A percentile compares a stretch with the other conserved stretches of the same genome.
Conservation (phyloP, 345 rosid genomes). For the Salix udensis region DNA sequence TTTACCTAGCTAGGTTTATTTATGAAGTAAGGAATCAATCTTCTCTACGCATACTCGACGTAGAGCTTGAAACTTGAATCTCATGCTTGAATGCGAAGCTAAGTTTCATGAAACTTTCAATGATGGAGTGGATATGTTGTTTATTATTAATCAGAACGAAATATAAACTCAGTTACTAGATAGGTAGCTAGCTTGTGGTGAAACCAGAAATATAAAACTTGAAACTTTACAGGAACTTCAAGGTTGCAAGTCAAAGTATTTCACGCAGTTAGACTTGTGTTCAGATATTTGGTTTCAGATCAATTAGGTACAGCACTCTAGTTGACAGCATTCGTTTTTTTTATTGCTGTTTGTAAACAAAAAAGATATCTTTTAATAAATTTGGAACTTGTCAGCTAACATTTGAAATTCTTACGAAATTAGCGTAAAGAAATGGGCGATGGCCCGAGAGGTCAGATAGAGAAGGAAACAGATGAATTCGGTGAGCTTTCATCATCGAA, state of each 20-base stretch:
- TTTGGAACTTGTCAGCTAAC: background rate
- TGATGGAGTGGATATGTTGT: background rate
- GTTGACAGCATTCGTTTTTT: background rate
- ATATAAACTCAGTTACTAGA: too few species aligned
- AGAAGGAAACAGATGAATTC: constrained; percentile 26
- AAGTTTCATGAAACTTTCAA: background rate
- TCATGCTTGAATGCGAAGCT: background rate
- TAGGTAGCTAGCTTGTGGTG: too few species aligned
- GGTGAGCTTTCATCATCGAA: constrained; percentile 36
- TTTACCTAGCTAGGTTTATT: background rate
- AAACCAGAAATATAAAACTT: background rate
- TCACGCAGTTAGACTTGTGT: background rate
- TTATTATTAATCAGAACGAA: background rate
- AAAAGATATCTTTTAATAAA: background rate
- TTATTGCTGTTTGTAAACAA: background rate
- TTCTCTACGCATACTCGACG: background rate
- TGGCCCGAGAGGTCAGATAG: constrained; percentile 3
- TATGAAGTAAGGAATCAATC: background rate
- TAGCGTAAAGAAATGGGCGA: background rate
- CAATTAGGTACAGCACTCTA: background rate
- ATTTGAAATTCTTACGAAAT: background rate
- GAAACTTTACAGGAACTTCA: background rate
- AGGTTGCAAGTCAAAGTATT: background rate
- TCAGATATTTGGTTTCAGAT: background rate
- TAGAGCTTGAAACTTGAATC: too few species aligned